phyloP scores from a whole-genome alignment of 1,139 yeast species.

The Pichia sp. region DNA sequence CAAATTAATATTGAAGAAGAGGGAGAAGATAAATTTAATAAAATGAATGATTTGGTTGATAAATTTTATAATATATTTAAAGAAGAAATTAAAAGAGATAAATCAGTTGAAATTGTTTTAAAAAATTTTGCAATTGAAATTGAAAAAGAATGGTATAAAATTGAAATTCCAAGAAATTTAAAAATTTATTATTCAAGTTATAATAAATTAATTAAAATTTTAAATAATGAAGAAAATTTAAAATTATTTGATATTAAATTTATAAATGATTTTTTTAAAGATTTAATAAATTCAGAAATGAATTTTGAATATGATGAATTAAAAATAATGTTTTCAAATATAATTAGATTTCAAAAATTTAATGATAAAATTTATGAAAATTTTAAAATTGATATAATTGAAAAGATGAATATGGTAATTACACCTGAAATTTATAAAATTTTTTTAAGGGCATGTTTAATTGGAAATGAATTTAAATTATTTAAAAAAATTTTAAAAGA shows the following conservation, averaged over 20 bases:
- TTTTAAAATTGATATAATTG: slow-evolving; percentile 11
- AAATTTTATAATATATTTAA: neutral
- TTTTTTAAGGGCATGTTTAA: slow-evolving; percentile 18
- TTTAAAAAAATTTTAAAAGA: slow-evolving; percentile 18
- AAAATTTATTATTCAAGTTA: slow-evolving; percentile 1
- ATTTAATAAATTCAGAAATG: slow-evolving; percentile 5
- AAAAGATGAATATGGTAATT: slow-evolving; percentile 12
- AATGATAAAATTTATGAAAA: slow-evolving; percentile 11
- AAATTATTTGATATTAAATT: slow-evolving; percentile 1
- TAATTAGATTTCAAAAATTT: slow-evolving; percentile 10
- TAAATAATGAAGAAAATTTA: neutral
- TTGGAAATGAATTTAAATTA: slow-evolving; percentile 13
- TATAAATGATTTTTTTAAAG: slow-evolving; percentile 8
- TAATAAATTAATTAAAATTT: neutral
- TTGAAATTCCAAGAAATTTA: slow-evolving; percentile 9
- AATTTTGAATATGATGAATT: slow-evolving; percentile 8
- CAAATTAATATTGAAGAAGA: slow-evolving; percentile 2
- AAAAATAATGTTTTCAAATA: slow-evolving; percentile 2
- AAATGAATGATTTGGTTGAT: neutral
- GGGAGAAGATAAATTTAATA: neutral
- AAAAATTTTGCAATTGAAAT: neutral
- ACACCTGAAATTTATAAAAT: slow-evolving; percentile 16
- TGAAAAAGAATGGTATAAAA: slow-evolving; percentile 8
- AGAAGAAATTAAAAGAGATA: neutral
- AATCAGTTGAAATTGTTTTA: neutral